Evolutionary conservation across 148 eudicot species (phyloP).

Genomic region (Gaultheria prostrata): DNA sequence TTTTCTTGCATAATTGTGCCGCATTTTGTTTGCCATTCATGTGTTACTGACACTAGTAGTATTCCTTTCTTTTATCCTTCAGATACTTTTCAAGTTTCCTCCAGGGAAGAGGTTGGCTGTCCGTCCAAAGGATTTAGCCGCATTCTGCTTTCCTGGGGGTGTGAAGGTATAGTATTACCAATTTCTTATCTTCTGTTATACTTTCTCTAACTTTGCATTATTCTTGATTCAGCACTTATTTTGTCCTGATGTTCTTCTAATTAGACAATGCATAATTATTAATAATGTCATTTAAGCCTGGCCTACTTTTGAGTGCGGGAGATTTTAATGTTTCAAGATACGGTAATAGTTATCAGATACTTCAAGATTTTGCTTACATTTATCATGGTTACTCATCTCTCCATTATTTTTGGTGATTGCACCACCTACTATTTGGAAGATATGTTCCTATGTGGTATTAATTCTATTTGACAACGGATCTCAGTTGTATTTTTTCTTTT

Average conservation of each 20-base stretch:
- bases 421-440: neutral
- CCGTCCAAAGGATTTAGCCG: slow-evolving; percentile 75
- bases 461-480: neutral
- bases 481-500: neutral
- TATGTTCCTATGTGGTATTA: neutral
- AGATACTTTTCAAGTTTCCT: slow-evolving; percentile 89
- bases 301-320: neutral
- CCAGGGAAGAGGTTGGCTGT: slow-evolving; percentile 75
- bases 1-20: neutral
- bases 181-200: neutral
- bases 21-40: neutral
- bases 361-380: neutral
- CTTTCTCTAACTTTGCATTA: neutral
- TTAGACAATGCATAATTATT: neutral
- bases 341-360: neutral
- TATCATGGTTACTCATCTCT: neutral
- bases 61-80: slow-evolving; percentile 19
- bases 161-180: slow-evolving; percentile 56
- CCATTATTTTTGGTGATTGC: neutral
- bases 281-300: neutral
- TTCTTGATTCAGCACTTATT: neutral
- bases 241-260: neutral
- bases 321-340: neutral
- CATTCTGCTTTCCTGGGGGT: slow-evolving; percentile 92
- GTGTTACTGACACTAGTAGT: slow-evolving; percentile 2